Evolutionary conservation across 2,329 filamentous ascomycete species (phyloP), one percentile per base, ranked within the genome.

Genomic region (Aureobasidium sp.): DNA sequence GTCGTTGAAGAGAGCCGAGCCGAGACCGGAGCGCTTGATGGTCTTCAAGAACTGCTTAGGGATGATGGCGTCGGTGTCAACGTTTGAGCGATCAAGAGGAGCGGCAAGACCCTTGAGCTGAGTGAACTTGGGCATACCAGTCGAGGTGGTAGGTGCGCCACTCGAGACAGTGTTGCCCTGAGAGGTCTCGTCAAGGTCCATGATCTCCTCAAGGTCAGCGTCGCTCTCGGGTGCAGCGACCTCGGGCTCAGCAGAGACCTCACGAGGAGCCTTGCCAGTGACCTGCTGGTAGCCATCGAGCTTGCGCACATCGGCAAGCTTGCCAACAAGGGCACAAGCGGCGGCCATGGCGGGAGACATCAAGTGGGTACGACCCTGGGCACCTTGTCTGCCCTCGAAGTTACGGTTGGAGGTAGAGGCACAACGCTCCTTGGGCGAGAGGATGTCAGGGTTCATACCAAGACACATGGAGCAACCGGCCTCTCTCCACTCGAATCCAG

Each of bases 41-140:
- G 94, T 99, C 81, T 97, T 99, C 66, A 99, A 84, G 80, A 97
- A 99, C 75, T 99, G 94, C 78, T 99, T 99, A 67, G 94, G 94
- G 68, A 99, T 99, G 76, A 97, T 97, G 72, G 93, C 93, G 71
- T 99, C 94, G n/a, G 94, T 99, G 79, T 99, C 94, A 69, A 97
- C 87, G 75, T 99, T 99, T 67, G 88, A 82, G 70, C 89, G 86
- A 65, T 96, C 89, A 76, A 99, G 79, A 2, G 91, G 90, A 12
- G 92, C 94, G 1, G 91, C 91, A 67, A 93, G 87, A 63, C 93
- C 94, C 77, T 89, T 93, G 68, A 95, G 84, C 51, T 85, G 83
- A 27, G 84, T 86, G 78, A 97, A 97, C 72, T 90, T 90, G 67
- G 90, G 87, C 65, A 97, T 87, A 53, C 91, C 91, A 29, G 81